Evolutionary conservation across 208 protist genomes (phyloP), one percentile per base, ranked within the genome.

Genomic region (Spongospora subterranea): DNA sequence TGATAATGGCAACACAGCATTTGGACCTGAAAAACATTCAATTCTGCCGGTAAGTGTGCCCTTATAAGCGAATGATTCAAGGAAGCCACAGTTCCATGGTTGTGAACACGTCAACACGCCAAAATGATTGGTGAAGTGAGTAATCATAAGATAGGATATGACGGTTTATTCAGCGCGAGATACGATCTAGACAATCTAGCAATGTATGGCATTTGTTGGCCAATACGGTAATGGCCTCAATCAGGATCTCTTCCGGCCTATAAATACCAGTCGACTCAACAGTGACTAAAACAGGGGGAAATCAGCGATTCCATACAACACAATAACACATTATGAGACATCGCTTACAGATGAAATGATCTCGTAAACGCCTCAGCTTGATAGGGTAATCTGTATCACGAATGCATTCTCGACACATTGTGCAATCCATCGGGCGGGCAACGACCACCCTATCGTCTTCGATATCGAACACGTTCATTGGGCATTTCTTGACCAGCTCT

Each of bases 401-500:
- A 53, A 99, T 96, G 90, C 98, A 99, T 93, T 99, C 98, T 46
- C 98, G 95, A 92, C 97, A 98, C 91, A 99, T 95, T 0, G 97
- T 98, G 94, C 98, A 99, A 54, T 97, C 95, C 66, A 96, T 91
- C 41, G 96, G 95, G 46, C 96, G 94, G n/a, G 92, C 91, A 41
- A 98, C 97, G 0, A 93, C 45, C 0, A 96, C 95, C 35, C 38
- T 91, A 0, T 45, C 41, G 50, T 98, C 95, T 92, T 97, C 96
- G 39, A 98, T 94, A 43, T 96, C 97, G 93, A 99, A 99, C 1
- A 99, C 98, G 38, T 96, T 94, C 46, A 95, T 95, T 0, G 98
- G 96, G 93, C 98, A 99, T 20, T 92, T 95, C 45, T 95, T 90
- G 6, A 95, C 91, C 0, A 99, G 93, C 88, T 95, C 60, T 50